phyloP scores from a whole-genome alignment of 1,284 basidiomycete genomes.

The Golubevia sp. region DNA sequence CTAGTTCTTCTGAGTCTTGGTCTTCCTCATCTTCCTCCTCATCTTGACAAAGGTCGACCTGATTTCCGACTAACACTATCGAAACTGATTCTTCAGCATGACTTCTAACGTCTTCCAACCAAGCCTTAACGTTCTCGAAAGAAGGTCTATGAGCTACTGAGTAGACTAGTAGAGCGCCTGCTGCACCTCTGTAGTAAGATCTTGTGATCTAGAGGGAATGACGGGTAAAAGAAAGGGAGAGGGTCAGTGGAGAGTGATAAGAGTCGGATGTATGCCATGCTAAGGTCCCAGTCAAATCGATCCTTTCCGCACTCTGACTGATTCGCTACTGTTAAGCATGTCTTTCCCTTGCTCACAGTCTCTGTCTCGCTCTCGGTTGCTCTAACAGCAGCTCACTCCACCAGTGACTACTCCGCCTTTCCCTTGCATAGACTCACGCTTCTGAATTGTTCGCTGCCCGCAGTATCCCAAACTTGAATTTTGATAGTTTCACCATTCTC shows the following conservation, averaged over 20 bases:
- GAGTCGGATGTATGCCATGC: no score
- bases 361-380: no score
- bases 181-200: slow-evolving; percentile 54
- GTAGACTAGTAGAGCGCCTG: slow-evolving; percentile 54
- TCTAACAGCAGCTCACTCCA: no score
- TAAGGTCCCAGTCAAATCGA: no score
- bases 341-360: no score
- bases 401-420: no score
- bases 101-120: slow-evolving; percentile 46
- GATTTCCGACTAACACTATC: slow-evolving; percentile 53
- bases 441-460: slow-evolving; percentile 47
- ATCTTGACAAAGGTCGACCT: slow-evolving; percentile 33
- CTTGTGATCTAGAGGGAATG: slow-evolving; percentile 32
- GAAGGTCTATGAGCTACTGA: slow-evolving; percentile 38
- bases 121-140: slow-evolving; percentile 35
- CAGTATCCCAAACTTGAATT: slow-evolving; percentile 58
- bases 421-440: slow-evolving; percentile 26
- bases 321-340: no score
- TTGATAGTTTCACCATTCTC: slow-evolving; percentile 49
- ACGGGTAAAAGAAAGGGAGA: slow-evolving; percentile 2
- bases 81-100: slow-evolving; percentile 51
- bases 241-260: not conserved
- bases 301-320: no score
- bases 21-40: slow-evolving; percentile 6
- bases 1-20: not conserved